Percentiles rank a stretch among this genome's conserved stretches.
Conservation (phyloP, 2,329 filamentous ascomycete species). For the Claviceps pazoutovae region DNA sequence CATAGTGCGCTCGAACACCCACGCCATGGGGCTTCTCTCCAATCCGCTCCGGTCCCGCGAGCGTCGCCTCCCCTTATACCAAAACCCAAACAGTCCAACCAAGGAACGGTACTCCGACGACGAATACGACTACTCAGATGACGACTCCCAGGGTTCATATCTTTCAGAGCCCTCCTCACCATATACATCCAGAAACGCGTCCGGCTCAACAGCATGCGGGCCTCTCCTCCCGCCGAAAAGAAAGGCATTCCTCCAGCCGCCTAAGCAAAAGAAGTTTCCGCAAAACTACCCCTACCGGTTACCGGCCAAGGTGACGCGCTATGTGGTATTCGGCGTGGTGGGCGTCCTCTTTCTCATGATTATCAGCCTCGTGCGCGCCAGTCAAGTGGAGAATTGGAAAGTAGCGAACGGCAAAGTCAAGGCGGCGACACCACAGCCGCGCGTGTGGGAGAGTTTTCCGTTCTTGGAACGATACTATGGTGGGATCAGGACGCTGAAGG, state of each 20-base stretch:
- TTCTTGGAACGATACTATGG: slow-evolving; percentile 85
- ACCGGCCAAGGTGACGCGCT: slow-evolving; percentile 61
- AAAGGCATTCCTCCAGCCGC: neutral
- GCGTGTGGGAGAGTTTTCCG: slow-evolving; percentile 70
- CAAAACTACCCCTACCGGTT: slow-evolving; percentile 41
- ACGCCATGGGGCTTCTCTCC: slow-evolving; percentile 35
- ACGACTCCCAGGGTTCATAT: slow-evolving; percentile 28
- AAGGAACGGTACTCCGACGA: slow-evolving; percentile 41
- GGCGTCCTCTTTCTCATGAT: slow-evolving; percentile 63
- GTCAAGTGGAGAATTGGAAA: slow-evolving; percentile 52
- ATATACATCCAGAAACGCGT: slow-evolving; percentile 41
- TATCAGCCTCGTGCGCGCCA: slow-evolving; percentile 58
- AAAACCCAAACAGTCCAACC: slow-evolving; percentile 25
- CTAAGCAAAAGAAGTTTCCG: slow-evolving; percentile 11
- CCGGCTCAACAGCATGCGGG: slow-evolving; percentile 28
- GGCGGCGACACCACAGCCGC: slow-evolving; percentile 43
- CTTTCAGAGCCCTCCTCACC: slow-evolving; percentile 24
- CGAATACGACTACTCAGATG: slow-evolving; percentile 32
- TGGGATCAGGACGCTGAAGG: slow-evolving; percentile 60
- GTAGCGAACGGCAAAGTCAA: slow-evolving; percentile 37
- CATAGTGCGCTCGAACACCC: neutral
- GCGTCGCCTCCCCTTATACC: slow-evolving; percentile 37
- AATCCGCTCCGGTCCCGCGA: slow-evolving; percentile 34
- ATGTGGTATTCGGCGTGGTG: slow-evolving; percentile 60
- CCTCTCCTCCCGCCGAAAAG: slow-evolving; percentile 30